Percentiles rank a stretch among this genome's conserved stretches.
phyloP scores from a whole-genome alignment of 2,329 filamentous ascomycete species.

The Neonectria hederae region DNA sequence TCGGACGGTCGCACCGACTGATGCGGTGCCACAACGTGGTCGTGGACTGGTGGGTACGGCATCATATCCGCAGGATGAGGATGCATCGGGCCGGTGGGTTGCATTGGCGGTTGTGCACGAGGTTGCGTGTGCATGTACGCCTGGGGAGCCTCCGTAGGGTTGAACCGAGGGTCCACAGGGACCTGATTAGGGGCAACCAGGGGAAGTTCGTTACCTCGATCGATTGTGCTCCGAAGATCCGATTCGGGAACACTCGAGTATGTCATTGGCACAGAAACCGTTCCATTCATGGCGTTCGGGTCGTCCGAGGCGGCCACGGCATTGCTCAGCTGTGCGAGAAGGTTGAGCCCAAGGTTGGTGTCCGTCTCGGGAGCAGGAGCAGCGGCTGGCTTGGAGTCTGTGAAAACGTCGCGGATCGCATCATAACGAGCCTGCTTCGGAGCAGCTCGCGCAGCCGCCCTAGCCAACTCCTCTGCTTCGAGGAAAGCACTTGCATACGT shows the following conservation, averaged over 20 bases:
- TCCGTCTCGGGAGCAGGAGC: slow-evolving; percentile 39
- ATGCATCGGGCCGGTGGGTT: slow-evolving; percentile 36
- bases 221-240: slow-evolving; percentile 33
- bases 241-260: slow-evolving; percentile 1
- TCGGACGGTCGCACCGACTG: slow-evolving; percentile 42
- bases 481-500: slow-evolving; percentile 46
- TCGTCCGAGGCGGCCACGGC: slow-evolving; percentile 42
- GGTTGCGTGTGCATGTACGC: slow-evolving; percentile 39
- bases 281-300: slow-evolving; percentile 25
- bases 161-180: slow-evolving; percentile 38
- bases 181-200: slow-evolving; percentile 34
- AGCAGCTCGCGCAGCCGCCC: slow-evolving; percentile 36
- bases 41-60: slow-evolving; percentile 42
- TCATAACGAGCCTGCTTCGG: slow-evolving; percentile 49
- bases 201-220: slow-evolving; percentile 38
- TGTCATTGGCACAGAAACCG: not conserved
- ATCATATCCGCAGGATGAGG: slow-evolving; percentile 34
- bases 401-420: slow-evolving; percentile 55
- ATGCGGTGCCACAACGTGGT: slow-evolving; percentile 39
- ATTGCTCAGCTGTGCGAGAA: slow-evolving; percentile 49
- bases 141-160: slow-evolving; percentile 39
- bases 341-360: slow-evolving; percentile 42
- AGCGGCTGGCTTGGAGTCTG: slow-evolving; percentile 47
- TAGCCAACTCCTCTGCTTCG: slow-evolving; percentile 42
- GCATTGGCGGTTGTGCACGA: slow-evolving; percentile 38